Evolutionary conservation across 148 eudicot species (phyloP), one percentile per base, ranked within the genome.

Genomic region (Nepenthes mirabilis): DNA sequence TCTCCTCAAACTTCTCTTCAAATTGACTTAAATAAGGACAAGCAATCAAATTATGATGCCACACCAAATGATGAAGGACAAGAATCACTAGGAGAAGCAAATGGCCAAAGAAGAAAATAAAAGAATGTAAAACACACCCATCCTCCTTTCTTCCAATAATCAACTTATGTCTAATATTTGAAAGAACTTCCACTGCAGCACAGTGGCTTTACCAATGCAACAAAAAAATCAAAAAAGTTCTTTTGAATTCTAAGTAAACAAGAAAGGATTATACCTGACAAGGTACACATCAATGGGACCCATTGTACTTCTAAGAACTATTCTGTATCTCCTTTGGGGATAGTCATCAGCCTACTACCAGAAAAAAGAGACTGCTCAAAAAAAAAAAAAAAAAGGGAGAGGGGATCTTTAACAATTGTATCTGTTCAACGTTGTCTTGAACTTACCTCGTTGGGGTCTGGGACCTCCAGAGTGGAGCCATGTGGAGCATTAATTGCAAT

Each of bases 401-500:
- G 8, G 52, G 55, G 8, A 52, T 6, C n/a, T 52, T 13, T 2
- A 13, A 13, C 8, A 52, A 2, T 2, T 23, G n/a, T 32, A 40
- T 40, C n/a, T 23, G 6, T 14, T 36, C 43, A 40, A 47, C 2
- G 33, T 43, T 34, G 56, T 55, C 57, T 52, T 62, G 47, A 60
- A 63, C 63, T 73, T 74, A 80, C 98, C 85, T 80, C 87, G 65
- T 93, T 94, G 48, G 98, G 98, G 74, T 93, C 95, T 61, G 99
- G 99, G 62, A 93, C 99, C 83, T 93, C 99, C 69, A 93, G 83
- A 33, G 95, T 93, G 61, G 99, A 88, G 34, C 96, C 99, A 71
- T 93, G 99, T n/a, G 99, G 99, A 72, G 99, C 96, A 78, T 93
- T 89, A 47, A 93, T 73, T 65, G 99, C 99, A 70, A 93, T 86